Evolutionary conservation across 1,284 basidiomycete species (phyloP).

Genomic region (Ceratobasidium sp.): DNA sequence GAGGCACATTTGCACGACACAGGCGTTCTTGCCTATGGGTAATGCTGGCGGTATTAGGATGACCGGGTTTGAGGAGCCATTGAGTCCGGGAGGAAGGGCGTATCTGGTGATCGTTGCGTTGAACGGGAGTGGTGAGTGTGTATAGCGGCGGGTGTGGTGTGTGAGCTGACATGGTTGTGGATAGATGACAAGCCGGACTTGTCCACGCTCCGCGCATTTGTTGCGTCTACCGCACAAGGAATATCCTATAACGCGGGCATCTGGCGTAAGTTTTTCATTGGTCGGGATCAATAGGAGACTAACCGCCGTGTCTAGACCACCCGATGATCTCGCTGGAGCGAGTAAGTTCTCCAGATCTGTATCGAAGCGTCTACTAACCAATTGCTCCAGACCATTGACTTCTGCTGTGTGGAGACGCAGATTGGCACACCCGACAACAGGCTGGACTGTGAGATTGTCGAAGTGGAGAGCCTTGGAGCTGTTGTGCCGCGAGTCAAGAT

Average conservation of each 20-base stretch:
- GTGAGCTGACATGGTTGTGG: neutral
- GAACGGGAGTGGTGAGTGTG: conserved; percentile 63
- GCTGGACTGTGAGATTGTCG: conserved; percentile 81
- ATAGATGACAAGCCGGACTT: conserved; percentile 80
- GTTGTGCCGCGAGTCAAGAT: conserved; percentile 30
- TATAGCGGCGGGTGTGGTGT: neutral
- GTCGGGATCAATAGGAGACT: neutral
- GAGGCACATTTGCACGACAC: conserved; percentile 81
- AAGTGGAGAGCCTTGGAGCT: conserved; percentile 57
- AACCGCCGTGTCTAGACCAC: conserved; percentile 66
- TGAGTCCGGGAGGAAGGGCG: conserved; percentile 62
- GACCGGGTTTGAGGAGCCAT: conserved; percentile 54
- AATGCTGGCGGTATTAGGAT: conserved; percentile 55
- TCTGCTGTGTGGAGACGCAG: conserved; percentile 86
- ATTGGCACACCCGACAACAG: conserved; percentile 72
- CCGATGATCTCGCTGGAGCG: conserved; percentile 82
- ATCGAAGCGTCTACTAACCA: conserved; percentile 45
- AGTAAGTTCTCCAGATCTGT: conserved; percentile 56
- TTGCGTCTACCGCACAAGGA: conserved; percentile 81
- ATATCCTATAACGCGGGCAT: conserved; percentile 82
- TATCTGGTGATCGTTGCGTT: conserved; percentile 88
- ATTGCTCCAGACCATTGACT: conserved; percentile 70
- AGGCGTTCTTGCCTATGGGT: conserved; percentile 91
- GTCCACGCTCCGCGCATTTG: conserved; percentile 78
- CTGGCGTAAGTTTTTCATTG: conserved; percentile 77